These are phyloP conservation scores for Termitomyces sp. DNA, from an alignment of 768 basidiomycete species.

Conservation along the genomic window DNA sequence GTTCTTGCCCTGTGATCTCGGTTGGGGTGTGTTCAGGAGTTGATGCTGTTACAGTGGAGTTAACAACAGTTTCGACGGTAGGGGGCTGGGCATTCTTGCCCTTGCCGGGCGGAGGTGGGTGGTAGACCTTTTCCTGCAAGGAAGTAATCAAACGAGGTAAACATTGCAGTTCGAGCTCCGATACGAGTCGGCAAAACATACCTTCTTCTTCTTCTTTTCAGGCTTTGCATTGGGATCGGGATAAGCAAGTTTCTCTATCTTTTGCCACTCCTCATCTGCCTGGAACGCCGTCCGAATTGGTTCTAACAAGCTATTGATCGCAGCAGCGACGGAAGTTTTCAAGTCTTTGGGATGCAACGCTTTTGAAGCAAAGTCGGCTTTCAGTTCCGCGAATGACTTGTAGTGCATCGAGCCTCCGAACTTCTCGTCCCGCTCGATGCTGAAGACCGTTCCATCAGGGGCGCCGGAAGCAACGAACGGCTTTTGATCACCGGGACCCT, in stretches of 20 bases:
- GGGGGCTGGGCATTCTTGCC: constrained; percentile 49
- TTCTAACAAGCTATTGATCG: constrained; percentile 69
- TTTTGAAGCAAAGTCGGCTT: constrained; percentile 71
- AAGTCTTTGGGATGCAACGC: constrained; percentile 88
- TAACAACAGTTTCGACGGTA: neutral
- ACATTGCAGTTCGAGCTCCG: neutral
- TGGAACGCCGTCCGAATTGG: constrained; percentile 81
- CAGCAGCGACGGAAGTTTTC: constrained; percentile 73
- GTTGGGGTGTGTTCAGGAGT: constrained; percentile 1
- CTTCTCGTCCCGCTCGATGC: constrained; percentile 73
- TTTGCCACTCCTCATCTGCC: constrained; percentile 77
- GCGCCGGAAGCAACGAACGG: constrained; percentile 69
- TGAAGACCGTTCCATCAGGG: constrained; percentile 80
- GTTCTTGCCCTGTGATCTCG: constrained; percentile 1
- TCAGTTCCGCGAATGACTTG: constrained; percentile 56
- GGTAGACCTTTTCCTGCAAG: constrained; percentile 74
- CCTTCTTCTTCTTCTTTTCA: constrained; percentile 66
- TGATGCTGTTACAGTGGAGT: constrained; percentile 6
- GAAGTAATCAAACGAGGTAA: neutral
- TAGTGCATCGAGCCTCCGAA: constrained; percentile 82
- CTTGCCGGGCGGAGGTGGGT: constrained; percentile 79
- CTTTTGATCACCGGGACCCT: constrained; percentile 46
- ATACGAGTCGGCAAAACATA: neutral
- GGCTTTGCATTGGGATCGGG: constrained; percentile 68
- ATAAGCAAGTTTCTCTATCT: constrained; percentile 76